A percentile compares a stretch with the other conserved stretches of the same genome.
Evolutionary conservation across 768 basidiomycete species (phyloP).

Genomic region (Trichaptum fuscoviolaceum): DNA sequence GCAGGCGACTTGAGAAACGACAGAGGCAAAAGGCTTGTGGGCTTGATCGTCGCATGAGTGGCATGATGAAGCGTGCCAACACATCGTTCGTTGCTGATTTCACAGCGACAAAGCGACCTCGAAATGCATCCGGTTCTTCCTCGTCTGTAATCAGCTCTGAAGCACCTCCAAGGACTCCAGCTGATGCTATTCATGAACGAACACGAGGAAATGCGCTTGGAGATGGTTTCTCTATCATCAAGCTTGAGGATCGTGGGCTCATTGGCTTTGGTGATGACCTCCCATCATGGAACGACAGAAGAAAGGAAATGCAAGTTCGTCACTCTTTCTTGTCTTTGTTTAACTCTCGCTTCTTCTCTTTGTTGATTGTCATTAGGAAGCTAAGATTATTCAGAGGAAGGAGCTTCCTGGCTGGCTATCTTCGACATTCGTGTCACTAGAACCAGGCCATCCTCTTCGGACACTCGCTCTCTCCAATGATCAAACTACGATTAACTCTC

Average conservation of each 20-base stretch:
- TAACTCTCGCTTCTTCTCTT: background rate
- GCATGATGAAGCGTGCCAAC: conserved; percentile 60
- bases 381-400: conserved; percentile 6
- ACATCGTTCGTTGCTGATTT: conserved; percentile 20
- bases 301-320: background rate
- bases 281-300: background rate
- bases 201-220: conserved; percentile 31
- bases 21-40: conserved; percentile 33
- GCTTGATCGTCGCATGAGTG: conserved; percentile 58
- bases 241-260: conserved; percentile 24
- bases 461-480: conserved; percentile 23
- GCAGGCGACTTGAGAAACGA: conserved; percentile 33
- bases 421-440: conserved; percentile 43
- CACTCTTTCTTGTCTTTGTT: background rate
- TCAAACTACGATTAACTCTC: background rate
- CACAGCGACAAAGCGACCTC: conserved; percentile 21
- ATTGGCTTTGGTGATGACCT: background rate
- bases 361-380: background rate
- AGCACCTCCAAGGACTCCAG: conserved; percentile 32
- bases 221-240: conserved; percentile 38
- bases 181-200: conserved; percentile 31
- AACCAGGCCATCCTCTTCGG: conserved; percentile 42
- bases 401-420: conserved; percentile 54
- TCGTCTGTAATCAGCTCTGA: conserved; percentile 40
- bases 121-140: conserved; percentile 36